Conservation (phyloP, 345 rosid genomes). For the Tarenaya hassleriana region DNA sequence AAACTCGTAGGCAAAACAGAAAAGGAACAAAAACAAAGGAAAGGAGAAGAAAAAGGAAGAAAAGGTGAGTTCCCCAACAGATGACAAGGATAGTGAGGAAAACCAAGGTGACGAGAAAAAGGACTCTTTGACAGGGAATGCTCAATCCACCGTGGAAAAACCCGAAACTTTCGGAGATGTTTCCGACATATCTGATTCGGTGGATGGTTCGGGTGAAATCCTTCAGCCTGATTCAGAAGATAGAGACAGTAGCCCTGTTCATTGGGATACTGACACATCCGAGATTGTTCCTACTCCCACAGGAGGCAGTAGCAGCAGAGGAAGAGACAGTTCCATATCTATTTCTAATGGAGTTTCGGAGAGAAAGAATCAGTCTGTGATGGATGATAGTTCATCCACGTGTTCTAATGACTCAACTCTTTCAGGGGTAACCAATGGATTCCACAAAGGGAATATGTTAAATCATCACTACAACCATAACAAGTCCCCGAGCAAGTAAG, state of each 20-base stretch:
- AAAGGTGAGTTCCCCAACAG: slow-evolving; percentile 28
- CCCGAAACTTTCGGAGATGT: slow-evolving; percentile 57
- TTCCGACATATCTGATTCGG: slow-evolving; percentile 78
- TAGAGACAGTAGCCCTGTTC: slow-evolving; percentile 61
- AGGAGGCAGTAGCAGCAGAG: slow-evolving; percentile 47
- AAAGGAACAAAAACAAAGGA: slow-evolving; percentile 71
- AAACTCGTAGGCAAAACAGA: slow-evolving; percentile 65
- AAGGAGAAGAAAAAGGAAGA: slow-evolving; percentile 79
- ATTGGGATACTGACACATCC: slow-evolving; percentile 81
- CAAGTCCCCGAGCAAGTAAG: slow-evolving; percentile 44
- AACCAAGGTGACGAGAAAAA: slow-evolving; percentile 39
- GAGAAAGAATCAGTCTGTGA: slow-evolving; percentile 43
- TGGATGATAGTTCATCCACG: slow-evolving; percentile 97
- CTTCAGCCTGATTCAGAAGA: slow-evolving; percentile 79
- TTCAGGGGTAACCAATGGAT: slow-evolving; percentile 57
- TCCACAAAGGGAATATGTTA: slow-evolving; percentile 47
- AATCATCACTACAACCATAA: slow-evolving; percentile 47
- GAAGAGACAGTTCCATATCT: slow-evolving; percentile 42
- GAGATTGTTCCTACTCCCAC: slow-evolving; percentile 60
- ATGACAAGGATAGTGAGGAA: slow-evolving; percentile 43
- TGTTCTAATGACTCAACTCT: slow-evolving; percentile 89
- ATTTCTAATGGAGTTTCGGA: slow-evolving; percentile 57
- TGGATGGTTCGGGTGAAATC: slow-evolving; percentile 55
- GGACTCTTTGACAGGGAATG: slow-evolving; percentile 37
- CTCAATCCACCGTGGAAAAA: slow-evolving; percentile 48